Conservation (phyloP, 257 asterid species). For the Solanum corneliomulleri region DNA sequence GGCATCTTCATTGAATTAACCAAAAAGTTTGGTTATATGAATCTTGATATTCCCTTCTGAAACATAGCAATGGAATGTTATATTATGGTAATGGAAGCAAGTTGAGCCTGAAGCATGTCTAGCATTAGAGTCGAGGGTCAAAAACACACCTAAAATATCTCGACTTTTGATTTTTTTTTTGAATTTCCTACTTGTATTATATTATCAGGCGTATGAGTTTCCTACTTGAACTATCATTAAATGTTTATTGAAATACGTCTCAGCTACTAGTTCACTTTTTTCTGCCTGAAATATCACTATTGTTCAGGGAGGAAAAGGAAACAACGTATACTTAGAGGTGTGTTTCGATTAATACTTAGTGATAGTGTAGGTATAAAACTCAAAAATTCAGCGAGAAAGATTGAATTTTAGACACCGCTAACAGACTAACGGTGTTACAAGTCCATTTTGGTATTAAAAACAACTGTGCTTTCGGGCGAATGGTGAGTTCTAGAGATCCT, state of each 20-base stretch:
- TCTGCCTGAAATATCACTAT: background rate
- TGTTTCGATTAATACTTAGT: background rate
- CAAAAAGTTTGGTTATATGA: background rate
- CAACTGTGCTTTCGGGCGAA: too few species aligned
- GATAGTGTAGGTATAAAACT: background rate
- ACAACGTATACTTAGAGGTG: background rate
- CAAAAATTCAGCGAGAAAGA: too few species aligned
- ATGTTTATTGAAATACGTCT: too few species aligned
- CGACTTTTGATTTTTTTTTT: too few species aligned
- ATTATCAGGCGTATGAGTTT: background rate
- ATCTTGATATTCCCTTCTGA: background rate
- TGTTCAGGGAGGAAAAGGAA: background rate
- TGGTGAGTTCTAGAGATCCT: too few species aligned
- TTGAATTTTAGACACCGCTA: too few species aligned
- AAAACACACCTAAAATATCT: background rate
- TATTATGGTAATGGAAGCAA: background rate
- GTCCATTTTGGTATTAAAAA: too few species aligned
- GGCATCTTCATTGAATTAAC: background rate
- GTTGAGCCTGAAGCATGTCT: background rate
- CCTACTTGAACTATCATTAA: too few species aligned
- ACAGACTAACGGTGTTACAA: too few species aligned
- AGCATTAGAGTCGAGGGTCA: background rate
- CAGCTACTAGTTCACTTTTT: background rate
- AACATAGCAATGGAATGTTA: background rate
- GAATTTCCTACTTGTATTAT: background rate